Evolutionary conservation across 2,329 filamentous ascomycete species (phyloP), one percentile per base, ranked within the genome.

Genomic region (Atkinsonella hypoxylon): DNA sequence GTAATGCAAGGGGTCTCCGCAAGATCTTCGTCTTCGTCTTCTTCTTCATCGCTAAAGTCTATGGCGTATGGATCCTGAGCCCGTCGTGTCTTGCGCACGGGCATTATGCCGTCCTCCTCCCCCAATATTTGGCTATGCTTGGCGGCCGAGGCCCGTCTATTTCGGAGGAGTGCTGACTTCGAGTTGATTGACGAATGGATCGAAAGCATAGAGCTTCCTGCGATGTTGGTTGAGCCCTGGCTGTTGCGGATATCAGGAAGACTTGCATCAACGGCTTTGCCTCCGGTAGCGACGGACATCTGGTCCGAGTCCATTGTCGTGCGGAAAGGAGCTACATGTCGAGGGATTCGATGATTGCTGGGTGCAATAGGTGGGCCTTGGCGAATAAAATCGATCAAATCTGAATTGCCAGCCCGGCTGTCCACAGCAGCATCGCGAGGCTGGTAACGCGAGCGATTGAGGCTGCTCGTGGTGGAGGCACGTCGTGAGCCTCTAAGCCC

Each of bases 371-470:
- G 84, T 3, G 89, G 89, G 1, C 90, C 91, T 62, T 88, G 83
- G 44, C 90, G 83, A 56, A 98, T 94, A 65, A 98, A 97, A 63
- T 97, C 90, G 57, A 96, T 95, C 52, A 98, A 71, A 54, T 96
- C 93, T 12, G 87, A 86, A 51, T 83, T 94, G 56, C 83, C 83
- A 47, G 81, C 80, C 48, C 74, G 75, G 51, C 70, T 71, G 47
- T 82, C 76, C 15, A 81, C 76, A 41, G 76, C 74, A 38, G 87
- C 80, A 54, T 89, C 83, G 46, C 89, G 85, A 52, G 91, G 82
- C 65, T 85, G 78, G 45, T 85, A 75, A 53, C 78, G 79, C 45
- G 70, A 71, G 51, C 76, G 71, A 54, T 64, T 49, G 45, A 49
- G n/a, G 42, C 46, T 74, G 49, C 67, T 68, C 17, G 65, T 61